Evolutionary conservation across 495 filamentous ascomycete species (phyloP).

Genomic region (Hyphodiscus hymeniophilus): DNA sequence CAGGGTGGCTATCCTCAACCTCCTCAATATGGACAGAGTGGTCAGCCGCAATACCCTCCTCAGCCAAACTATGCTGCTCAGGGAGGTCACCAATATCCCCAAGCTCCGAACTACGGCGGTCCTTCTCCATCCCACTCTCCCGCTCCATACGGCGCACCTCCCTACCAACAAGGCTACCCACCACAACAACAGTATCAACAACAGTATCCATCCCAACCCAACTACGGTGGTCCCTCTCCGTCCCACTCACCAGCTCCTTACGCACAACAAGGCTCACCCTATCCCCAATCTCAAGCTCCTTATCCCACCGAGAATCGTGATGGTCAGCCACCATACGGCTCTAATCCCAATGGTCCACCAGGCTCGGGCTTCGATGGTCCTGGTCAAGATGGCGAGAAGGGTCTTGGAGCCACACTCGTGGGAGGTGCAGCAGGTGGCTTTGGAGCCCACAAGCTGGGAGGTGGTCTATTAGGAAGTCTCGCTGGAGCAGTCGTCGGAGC

Average conservation of each 20-base stretch:
- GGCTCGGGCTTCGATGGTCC: slow-evolving; percentile 10
- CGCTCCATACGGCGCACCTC: slow-evolving; percentile 3
- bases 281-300: slow-evolving; percentile 19
- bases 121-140: slow-evolving; percentile 4
- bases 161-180: neutral
- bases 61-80: slow-evolving; percentile 9
- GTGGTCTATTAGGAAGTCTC: slow-evolving; percentile 39
- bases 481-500: slow-evolving; percentile 45
- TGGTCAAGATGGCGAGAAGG: slow-evolving; percentile 34
- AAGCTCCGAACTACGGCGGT: slow-evolving; percentile 17
- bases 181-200: slow-evolving; percentile 5
- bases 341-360: neutral
- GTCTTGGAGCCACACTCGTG: slow-evolving; percentile 44
- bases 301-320: slow-evolving; percentile 23
- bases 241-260: slow-evolving; percentile 8
- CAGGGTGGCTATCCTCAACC: neutral
- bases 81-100: slow-evolving; percentile 20
- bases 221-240: slow-evolving; percentile 9
- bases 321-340: slow-evolving; percentile 11
- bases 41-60: slow-evolving; percentile 13
- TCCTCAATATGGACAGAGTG: too few relatives aligned
- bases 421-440: slow-evolving; percentile 47
- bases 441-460: slow-evolving; percentile 39
- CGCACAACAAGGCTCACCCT: slow-evolving; percentile 13
- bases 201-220: neutral